A percentile compares a stretch with the other conserved stretches of the same genome.
These are phyloP conservation scores for Dendrobium chrysotoxum DNA, from an alignment of 106 monocot genomes.

Conservation along the genomic window DNA sequence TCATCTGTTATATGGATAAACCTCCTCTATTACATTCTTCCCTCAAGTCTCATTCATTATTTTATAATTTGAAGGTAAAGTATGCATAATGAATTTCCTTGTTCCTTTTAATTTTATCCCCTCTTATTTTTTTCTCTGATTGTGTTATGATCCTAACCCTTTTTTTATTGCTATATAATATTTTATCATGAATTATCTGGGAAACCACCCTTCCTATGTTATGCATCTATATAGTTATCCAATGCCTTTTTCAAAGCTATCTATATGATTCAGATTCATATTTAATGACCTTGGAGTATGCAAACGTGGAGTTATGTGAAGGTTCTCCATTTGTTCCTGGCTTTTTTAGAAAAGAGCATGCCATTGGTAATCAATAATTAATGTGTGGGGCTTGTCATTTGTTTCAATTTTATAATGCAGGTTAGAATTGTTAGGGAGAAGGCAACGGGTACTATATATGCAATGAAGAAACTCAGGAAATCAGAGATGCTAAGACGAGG, in stretches of 20 bases:
- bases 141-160: too few relatives aligned
- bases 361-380: slow-evolving; percentile 12
- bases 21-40: too few relatives aligned
- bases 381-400: not conserved
- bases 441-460: slow-evolving; percentile 27
- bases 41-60: too few relatives aligned
- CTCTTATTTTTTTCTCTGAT: too few relatives aligned
- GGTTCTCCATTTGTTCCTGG: not conserved
- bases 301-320: not conserved
- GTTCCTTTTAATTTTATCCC: too few relatives aligned
- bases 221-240: too few relatives aligned
- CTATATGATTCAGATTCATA: not conserved
- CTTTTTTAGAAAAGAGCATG: not conserved
- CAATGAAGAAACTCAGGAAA: slow-evolving; percentile 55
- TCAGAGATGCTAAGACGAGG: slow-evolving; percentile 52
- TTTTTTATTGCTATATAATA: too few relatives aligned
- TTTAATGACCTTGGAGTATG: not conserved
- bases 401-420: slow-evolving; percentile 15
- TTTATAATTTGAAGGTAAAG: too few relatives aligned
- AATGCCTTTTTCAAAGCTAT: not conserved
- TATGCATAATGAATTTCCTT: too few relatives aligned
- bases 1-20: too few relatives aligned
- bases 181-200: too few relatives aligned
- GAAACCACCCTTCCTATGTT: too few relatives aligned
- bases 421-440: slow-evolving; percentile 41